phyloP scores from a whole-genome alignment of 1,139 yeast genomes.

The Yamadazyma diddensiae region DNA sequence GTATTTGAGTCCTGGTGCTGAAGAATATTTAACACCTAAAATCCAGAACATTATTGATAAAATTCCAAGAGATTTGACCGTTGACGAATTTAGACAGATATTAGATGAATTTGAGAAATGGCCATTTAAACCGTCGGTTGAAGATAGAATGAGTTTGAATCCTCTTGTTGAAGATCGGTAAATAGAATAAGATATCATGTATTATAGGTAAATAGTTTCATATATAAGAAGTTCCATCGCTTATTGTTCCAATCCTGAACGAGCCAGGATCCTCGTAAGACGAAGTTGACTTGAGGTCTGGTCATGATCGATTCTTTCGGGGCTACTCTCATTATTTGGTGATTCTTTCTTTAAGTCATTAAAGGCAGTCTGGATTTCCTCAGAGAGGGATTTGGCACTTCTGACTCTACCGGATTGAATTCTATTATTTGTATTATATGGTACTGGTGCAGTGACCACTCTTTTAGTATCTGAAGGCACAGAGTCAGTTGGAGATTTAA shows the following conservation, averaged over 20 bases:
- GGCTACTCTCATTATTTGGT: not conserved
- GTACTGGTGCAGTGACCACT: not conserved
- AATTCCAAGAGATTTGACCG: slow-evolving; percentile 47
- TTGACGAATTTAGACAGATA: slow-evolving; percentile 52
- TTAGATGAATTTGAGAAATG: slow-evolving; percentile 58
- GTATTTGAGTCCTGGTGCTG: slow-evolving; percentile 80
- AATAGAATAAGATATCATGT: not conserved
- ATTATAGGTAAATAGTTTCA: not conserved
- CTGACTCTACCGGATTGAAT: too few relatives aligned
- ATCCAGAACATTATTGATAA: slow-evolving; percentile 28
- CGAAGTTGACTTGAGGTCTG: not conserved
- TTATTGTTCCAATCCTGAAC: slow-evolving; percentile 3
- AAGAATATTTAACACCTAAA: slow-evolving; percentile 46
- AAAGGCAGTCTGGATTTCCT: too few relatives aligned
- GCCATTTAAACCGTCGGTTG: slow-evolving; percentile 76
- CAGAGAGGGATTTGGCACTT: too few relatives aligned
- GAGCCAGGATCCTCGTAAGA: not conserved
- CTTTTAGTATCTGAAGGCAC: not conserved
- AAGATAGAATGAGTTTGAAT: slow-evolving; percentile 12
- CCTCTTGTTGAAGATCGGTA: slow-evolving; percentile 7
- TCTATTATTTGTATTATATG: too few relatives aligned
- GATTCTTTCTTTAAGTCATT: too few relatives aligned
- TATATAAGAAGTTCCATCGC: not conserved
- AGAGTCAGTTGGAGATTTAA: not conserved
- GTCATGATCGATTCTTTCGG: not conserved